Conservation (phyloP, 208 protist species). For the Vickermania ingenoplastis region DNA sequence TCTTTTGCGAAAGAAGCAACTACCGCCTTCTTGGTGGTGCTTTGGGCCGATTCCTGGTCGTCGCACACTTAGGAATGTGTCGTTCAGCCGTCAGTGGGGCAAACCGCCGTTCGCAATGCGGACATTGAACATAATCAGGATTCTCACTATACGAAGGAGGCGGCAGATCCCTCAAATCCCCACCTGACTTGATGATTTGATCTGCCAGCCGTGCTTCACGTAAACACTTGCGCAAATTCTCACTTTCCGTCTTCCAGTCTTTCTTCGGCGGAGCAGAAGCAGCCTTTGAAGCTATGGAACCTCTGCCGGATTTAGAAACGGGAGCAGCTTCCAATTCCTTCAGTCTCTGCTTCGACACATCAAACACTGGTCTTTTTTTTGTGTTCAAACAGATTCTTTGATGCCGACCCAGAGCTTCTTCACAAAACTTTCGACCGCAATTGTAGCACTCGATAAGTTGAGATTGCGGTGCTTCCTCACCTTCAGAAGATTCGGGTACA, state of each 20-base stretch:
- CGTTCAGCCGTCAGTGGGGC: slow-evolving; percentile 64
- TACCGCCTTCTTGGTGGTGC: slow-evolving; percentile 57
- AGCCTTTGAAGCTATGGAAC: neutral
- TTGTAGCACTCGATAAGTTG: slow-evolving; percentile 42
- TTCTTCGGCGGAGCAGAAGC: slow-evolving; percentile 27
- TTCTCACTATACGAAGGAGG: slow-evolving; percentile 83
- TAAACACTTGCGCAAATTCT: slow-evolving; percentile 68
- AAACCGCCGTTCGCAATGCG: slow-evolving; percentile 82
- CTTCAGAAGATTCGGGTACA: too few relatives aligned
- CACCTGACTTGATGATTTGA: slow-evolving; percentile 65
- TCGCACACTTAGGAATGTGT: slow-evolving; percentile 83
- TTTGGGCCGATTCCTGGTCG: slow-evolving; percentile 72
- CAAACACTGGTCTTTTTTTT: slow-evolving; percentile 70
- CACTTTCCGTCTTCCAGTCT: slow-evolving; percentile 78
- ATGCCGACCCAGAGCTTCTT: slow-evolving; percentile 60
- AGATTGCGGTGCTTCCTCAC: slow-evolving; percentile 5
- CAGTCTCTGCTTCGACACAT: slow-evolving; percentile 51
- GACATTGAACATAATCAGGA: slow-evolving; percentile 75
- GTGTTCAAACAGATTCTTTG: slow-evolving; percentile 43
- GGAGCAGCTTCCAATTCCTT: slow-evolving; percentile 18
- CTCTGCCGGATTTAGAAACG: slow-evolving; percentile 1
- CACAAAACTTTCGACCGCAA: slow-evolving; percentile 71
- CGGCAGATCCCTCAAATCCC: slow-evolving; percentile 59
- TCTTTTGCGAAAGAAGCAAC: slow-evolving; percentile 3
- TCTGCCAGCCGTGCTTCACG: slow-evolving; percentile 68